Base-by-base conservation (phyloP, 306 rosid genomes). In the Vigna angularis region DNA sequence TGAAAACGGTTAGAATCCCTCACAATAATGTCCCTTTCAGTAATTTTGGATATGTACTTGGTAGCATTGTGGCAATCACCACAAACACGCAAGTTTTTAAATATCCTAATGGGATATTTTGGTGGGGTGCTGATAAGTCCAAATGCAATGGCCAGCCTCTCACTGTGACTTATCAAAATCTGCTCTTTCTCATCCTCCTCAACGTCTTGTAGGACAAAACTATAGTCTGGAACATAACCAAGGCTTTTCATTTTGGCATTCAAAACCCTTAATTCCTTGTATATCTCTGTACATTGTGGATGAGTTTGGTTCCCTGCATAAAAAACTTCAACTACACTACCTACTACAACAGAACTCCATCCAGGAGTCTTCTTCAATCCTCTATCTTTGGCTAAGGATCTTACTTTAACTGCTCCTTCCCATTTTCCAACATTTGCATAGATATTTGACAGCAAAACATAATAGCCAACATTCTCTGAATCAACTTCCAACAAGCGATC, bases 101-200 rank as follows among this genome's bases (percentile, higher is more conserved):
- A 83, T 79, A 83, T 78, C 68, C 86, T 78, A 51, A 83, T 83
- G 70, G 74, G 38, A 70, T 78, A 79, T 79, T 73, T 52, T 24
- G 85, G 85, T 58, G 89, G 80, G 51, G 86, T 86, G 80, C 78
- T 82, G 74, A 86, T 79, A 47, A 79, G 79, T 75, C 86, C 89
- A 83, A 79, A 86, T 71, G 81, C 86, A 66, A 86, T 86, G 53
- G 89, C 89, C 75, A 86, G 26, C 45, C 89, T 82, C 85, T 86
- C 86, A 61, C 89, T 82, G 28, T 86, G 89, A 71, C 86, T 83
- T 7, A 12, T 79, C 78, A 86, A 72, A 79, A 86, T 82, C 59
- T 86, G 86, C 77, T 86, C 89, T 65, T 83, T 86, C 76, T 82
- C 89, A 69, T 83, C 89, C 17, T 82, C 86, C 38, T 86, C 89